Conservation (phyloP, 2,329 filamentous ascomycete genomes). For the Beauveria bassiana region DNA sequence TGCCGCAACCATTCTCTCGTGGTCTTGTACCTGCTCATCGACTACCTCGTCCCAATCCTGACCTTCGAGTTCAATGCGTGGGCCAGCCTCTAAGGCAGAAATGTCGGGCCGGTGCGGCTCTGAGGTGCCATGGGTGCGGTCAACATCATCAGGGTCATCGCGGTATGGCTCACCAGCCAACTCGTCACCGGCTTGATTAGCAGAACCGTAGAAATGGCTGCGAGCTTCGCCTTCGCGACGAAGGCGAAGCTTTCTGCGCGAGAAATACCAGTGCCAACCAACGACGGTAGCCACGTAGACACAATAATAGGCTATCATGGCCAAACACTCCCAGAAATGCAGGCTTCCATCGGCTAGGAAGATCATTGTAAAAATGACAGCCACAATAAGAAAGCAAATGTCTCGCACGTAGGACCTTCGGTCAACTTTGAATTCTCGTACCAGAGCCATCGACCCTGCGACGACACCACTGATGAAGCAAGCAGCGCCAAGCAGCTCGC, state of each 20-base stretch:
- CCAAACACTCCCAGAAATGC: conserved; percentile 78
- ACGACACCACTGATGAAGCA: conserved; percentile 96
- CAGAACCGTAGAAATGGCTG: conserved; percentile 57
- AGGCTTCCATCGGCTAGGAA: conserved; percentile 81
- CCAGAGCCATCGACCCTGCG: conserved; percentile 91
- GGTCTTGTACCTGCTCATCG: conserved; percentile 41
- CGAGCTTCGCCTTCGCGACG: conserved; percentile 65
- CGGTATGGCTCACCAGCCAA: conserved; percentile 53
- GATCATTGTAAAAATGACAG: conserved; percentile 77
- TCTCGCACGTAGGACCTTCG: conserved; percentile 86
- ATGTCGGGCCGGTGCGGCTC: conserved; percentile 27
- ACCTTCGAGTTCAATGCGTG: conserved; percentile 40
- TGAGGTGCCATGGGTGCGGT: conserved; percentile 15
- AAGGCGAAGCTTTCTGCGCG: conserved; percentile 50
- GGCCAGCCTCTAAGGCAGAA: conserved; percentile 35
- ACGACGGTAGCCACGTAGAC: conserved; percentile 89
- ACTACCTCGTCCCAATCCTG: conserved; percentile 30
- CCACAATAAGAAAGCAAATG: conserved; percentile 83
- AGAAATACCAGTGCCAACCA: conserved; percentile 81
- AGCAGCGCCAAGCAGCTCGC: conserved; percentile 89
- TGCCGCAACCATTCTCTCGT: conserved; percentile 61
- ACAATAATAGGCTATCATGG: conserved; percentile 85
- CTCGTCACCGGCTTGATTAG: conserved; percentile 44
- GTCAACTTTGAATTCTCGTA: conserved; percentile 89
- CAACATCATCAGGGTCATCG: conserved; percentile 41